A percentile compares a stretch with the other conserved stretches of the same genome.
Evolutionary conservation across 768 basidiomycete genomes (phyloP).

Genomic region (Dacryopinax primogenitus): DNA sequence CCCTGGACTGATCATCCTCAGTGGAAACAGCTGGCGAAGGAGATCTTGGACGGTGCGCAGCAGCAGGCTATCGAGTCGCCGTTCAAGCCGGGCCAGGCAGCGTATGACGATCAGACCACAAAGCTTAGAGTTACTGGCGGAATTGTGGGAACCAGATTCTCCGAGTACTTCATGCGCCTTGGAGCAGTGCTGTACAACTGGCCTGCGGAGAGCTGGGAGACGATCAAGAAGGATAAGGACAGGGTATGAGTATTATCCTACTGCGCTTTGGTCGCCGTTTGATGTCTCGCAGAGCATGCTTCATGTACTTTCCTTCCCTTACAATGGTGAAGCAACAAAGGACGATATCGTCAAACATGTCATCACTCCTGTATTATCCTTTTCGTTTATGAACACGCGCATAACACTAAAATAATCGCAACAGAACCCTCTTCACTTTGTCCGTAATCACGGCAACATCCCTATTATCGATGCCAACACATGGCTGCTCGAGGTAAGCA

Average conservation of each 20-base stretch:
- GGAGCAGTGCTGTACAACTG: constrained; percentile 38
- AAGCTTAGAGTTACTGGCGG: neutral
- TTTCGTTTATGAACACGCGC: neutral
- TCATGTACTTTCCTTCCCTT: constrained; percentile 43
- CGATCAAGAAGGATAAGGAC: constrained; percentile 38
- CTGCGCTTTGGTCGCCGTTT: neutral
- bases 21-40: constrained; percentile 31
- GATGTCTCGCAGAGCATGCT: constrained; percentile 30
- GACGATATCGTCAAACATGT: constrained; percentile 34
- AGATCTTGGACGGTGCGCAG: constrained; percentile 32
- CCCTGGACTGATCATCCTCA: constrained; percentile 41
- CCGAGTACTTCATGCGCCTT: constrained; percentile 10
- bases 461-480: constrained; percentile 38
- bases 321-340: constrained; percentile 41
- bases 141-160: constrained; percentile 9
- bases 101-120: neutral
- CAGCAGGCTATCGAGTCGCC: neutral
- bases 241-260: neutral
- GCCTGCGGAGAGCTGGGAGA: constrained; percentile 39
- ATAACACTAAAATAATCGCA: neutral
- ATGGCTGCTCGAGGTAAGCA: constrained; percentile 34
- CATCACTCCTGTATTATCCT: constrained; percentile 25
- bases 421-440: constrained; percentile 23
- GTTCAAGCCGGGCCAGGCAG: neutral
- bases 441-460: constrained; percentile 43